A percentile compares a stretch with the other conserved stretches of the same genome.
Conservation (phyloP, 768 basidiomycete species). For the Suillus luteus region DNA sequence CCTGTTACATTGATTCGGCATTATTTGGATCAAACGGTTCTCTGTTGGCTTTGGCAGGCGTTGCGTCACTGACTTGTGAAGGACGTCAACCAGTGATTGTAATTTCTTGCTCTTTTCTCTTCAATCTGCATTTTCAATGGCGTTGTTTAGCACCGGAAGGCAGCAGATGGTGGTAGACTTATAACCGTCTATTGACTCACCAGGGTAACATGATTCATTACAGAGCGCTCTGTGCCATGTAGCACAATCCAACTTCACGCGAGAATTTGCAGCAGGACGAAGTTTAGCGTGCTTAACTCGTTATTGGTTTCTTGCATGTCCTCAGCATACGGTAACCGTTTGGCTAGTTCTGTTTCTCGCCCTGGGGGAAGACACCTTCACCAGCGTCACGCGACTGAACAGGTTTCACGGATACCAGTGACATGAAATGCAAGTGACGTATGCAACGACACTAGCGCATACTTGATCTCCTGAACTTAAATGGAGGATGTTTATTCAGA, state of each 20-base stretch:
- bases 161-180: not conserved
- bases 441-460: not conserved
- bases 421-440: not conserved
- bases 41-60: not conserved
- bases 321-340: too few relatives aligned
- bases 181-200: not conserved
- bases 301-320: too few relatives aligned
- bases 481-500: not conserved
- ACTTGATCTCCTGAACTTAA: not conserved
- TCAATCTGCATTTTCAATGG: not conserved
- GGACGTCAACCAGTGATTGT: not conserved
- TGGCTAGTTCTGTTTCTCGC: too few relatives aligned
- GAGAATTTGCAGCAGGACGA: not conserved
- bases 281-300: too few relatives aligned
- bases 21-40: not conserved
- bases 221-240: too few relatives aligned
- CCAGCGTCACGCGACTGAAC: not conserved
- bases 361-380: too few relatives aligned
- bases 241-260: not conserved
- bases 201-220: too few relatives aligned
- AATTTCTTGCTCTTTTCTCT: not conserved
- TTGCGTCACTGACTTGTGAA: not conserved
- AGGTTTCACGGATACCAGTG: not conserved
- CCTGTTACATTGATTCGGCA: not conserved
- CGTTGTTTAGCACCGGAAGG: not conserved